phyloP scores from a whole-genome alignment of 306 rosid genomes.

The Hylodesmum podocarpum region DNA sequence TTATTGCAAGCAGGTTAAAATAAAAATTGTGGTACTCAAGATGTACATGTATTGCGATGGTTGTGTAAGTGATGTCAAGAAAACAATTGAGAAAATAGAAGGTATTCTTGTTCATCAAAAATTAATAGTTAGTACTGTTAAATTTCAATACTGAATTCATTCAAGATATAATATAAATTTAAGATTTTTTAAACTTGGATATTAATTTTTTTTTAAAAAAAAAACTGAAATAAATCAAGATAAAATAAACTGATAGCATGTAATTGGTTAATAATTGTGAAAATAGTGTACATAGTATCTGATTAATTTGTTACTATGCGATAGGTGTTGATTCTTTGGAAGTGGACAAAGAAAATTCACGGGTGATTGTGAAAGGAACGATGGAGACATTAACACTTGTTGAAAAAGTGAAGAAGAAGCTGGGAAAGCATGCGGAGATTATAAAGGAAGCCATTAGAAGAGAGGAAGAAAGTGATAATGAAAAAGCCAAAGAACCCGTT shows the following conservation, averaged over 20 bases:
- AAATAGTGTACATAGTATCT: not conserved
- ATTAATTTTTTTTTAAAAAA: not conserved
- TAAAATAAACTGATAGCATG: not conserved
- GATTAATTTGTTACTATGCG: not conserved
- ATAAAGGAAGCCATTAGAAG: conserved; percentile 19
- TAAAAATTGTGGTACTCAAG: conserved; percentile 61
- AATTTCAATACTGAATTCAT: too few relatives aligned
- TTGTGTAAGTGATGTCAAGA: conserved; percentile 61
- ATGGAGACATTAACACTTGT: conserved; percentile 48
- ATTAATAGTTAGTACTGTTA: too few relatives aligned
- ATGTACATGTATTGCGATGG: conserved; percentile 70
- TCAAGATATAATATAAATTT: too few relatives aligned
- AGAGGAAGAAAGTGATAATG: not conserved
- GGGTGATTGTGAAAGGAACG: conserved; percentile 58
- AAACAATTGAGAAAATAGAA: conserved; percentile 48
- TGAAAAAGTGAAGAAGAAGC: conserved; percentile 43
- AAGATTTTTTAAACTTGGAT: not conserved
- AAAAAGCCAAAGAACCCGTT: not conserved
- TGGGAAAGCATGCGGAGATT: conserved; percentile 61
- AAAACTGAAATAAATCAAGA: conserved; percentile 1
- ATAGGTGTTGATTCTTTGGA: conserved; percentile 63
- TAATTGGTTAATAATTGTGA: not conserved
- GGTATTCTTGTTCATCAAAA: conserved; percentile 36
- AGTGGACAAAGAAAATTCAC: conserved; percentile 48
- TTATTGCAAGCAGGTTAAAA: conserved; percentile 17